phyloP scores from a whole-genome alignment of 352 stramenopile genomes.

The Phytophthora pseudosyringae region DNA sequence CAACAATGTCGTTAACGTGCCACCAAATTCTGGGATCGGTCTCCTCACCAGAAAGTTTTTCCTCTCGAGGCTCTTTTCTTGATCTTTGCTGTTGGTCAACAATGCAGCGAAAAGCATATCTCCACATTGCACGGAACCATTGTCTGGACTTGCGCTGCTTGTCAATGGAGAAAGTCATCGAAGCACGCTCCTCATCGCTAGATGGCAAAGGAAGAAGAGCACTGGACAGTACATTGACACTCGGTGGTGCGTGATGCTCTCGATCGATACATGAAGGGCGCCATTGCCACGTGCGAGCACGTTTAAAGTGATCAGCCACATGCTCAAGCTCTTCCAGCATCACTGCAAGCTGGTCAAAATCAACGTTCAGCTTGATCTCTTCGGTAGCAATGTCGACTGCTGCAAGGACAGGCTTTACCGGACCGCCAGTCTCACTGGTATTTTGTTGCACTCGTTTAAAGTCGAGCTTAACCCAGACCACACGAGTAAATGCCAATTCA shows the following conservation, averaged over 20 bases:
- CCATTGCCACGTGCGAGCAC: constrained; percentile 38
- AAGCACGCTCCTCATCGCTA: constrained; percentile 18
- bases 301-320: constrained; percentile 45
- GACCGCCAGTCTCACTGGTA: not conserved
- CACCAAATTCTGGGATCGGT: constrained; percentile 26
- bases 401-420: constrained; percentile 20
- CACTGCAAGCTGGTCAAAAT: constrained; percentile 62
- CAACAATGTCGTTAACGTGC: constrained; percentile 19
- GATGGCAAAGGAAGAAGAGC: constrained; percentile 47
- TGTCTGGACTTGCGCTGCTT: constrained; percentile 45
- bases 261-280: constrained; percentile 64
- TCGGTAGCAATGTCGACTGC: constrained; percentile 70
- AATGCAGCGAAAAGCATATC: constrained; percentile 61
- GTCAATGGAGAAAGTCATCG: constrained; percentile 20
- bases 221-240: constrained; percentile 35
- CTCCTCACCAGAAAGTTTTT: not conserved
- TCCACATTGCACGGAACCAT: constrained; percentile 78
- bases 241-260: constrained; percentile 40
- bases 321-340: constrained; percentile 54
- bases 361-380: constrained; percentile 54
- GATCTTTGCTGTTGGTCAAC: constrained; percentile 37
- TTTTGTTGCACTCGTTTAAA: constrained; percentile 30
- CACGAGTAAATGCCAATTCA: constrained; percentile 57
- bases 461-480: constrained; percentile 74
- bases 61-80: constrained; percentile 8